Percentiles rank a stretch among this genome's conserved stretches.
phyloP scores from a whole-genome alignment of 176 grass and related monocot species.

The Metroxylon sagu region DNA sequence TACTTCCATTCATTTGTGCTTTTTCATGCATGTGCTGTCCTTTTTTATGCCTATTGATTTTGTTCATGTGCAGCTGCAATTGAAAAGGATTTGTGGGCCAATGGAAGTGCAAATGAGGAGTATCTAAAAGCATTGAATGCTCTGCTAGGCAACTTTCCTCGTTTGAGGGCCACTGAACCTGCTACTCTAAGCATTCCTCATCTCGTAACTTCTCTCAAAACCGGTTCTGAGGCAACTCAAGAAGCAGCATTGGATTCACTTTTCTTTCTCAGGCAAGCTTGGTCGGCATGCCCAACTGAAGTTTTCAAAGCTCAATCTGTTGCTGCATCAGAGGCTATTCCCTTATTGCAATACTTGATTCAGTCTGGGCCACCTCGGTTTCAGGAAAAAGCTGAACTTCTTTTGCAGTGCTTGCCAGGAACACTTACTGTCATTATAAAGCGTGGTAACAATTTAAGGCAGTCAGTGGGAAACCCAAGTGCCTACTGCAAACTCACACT shows the following conservation, averaged over 20 bases:
- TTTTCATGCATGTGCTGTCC: neutral
- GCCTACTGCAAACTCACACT: slow-evolving; percentile 98
- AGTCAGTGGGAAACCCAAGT: slow-evolving; percentile 96
- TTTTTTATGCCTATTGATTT: slow-evolving; percentile 15
- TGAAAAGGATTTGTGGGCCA: slow-evolving; percentile 95
- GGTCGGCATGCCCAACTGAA: slow-evolving; percentile 83
- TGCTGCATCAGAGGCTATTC: slow-evolving; percentile 93
- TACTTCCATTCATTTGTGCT: too few relatives aligned
- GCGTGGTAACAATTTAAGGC: slow-evolving; percentile 80
- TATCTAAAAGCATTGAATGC: slow-evolving; percentile 95
- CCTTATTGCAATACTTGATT: slow-evolving; percentile 96
- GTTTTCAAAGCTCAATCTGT: slow-evolving; percentile 98
- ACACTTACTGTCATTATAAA: slow-evolving; percentile 98
- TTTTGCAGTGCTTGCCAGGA: slow-evolving; percentile 93
- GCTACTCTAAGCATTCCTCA: slow-evolving; percentile 89
- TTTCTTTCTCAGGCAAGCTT: slow-evolving; percentile 95
- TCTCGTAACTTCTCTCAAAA: slow-evolving; percentile 92
- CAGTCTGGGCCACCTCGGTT: slow-evolving; percentile 95
- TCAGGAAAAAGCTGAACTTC: slow-evolving; percentile 91
- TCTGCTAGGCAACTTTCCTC: slow-evolving; percentile 92
- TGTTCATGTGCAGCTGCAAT: slow-evolving; percentile 62
- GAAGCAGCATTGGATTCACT: slow-evolving; percentile 95
- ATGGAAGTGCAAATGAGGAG: slow-evolving; percentile 91
- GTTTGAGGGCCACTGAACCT: slow-evolving; percentile 89
- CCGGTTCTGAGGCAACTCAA: slow-evolving; percentile 91